These are phyloP conservation scores for Aethionema arabicum DNA, from an alignment of 345 rosid genomes.

Conservation along the genomic window DNA sequence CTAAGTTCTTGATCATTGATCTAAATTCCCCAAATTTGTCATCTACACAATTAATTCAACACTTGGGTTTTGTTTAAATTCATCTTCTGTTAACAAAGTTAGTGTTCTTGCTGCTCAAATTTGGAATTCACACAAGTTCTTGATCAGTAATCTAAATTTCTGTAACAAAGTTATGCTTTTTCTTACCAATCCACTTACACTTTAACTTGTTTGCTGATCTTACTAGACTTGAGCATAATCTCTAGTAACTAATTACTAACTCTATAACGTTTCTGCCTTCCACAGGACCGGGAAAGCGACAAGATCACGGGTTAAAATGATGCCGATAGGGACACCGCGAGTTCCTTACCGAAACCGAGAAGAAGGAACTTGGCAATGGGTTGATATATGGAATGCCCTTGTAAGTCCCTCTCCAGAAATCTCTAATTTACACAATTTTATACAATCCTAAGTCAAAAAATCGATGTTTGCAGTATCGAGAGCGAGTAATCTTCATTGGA, in stretches of 20 bases:
- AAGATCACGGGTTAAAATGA: constrained; percentile 59
- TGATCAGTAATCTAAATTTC: background rate
- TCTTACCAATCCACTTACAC: no score
- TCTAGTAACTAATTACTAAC: background rate
- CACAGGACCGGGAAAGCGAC: constrained; percentile 51
- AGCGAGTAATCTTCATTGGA: constrained; percentile 80
- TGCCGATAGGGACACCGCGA: constrained; percentile 82
- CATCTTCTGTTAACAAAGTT: constrained; percentile 15
- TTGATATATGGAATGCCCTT: constrained; percentile 87
- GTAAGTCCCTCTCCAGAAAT: constrained; percentile 45
- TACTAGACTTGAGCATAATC: no score
- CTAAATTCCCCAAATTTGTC: background rate
- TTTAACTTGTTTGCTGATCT: constrained; percentile 1
- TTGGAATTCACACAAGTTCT: background rate
- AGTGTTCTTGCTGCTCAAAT: constrained; percentile 8
- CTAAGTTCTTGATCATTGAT: background rate
- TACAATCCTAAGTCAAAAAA: background rate
- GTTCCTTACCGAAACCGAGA: constrained; percentile 70
- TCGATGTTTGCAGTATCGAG: constrained; percentile 63
- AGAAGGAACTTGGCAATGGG: constrained; percentile 87
- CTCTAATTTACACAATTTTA: background rate
- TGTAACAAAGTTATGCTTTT: background rate
- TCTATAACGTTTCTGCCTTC: constrained; percentile 16
- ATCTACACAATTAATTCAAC: background rate
- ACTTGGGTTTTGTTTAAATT: constrained; percentile 8